These are phyloP conservation scores for Scenedesmus sp. DNA, from an alignment of 163 green algal genomes.

Conservation along the genomic window DNA sequence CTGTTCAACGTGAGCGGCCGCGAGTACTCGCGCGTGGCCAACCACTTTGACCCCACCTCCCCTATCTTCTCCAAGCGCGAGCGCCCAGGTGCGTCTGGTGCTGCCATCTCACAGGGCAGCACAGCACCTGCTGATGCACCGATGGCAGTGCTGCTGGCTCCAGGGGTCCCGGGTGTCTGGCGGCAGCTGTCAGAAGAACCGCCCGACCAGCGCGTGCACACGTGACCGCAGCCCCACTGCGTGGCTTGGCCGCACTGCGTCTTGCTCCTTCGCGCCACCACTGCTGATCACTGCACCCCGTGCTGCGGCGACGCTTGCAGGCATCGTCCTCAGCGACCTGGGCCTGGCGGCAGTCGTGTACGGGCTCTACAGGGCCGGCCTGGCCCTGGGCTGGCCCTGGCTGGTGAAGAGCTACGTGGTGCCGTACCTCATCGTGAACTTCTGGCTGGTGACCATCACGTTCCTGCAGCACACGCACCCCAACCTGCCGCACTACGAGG, in stretches of 20 bases:
- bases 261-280: too few relatives aligned
- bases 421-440: slow-evolving; percentile 92
- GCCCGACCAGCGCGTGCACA: too few relatives aligned
- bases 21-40: slow-evolving; percentile 78
- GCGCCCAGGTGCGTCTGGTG: slow-evolving; percentile 81
- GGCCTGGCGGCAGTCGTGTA: slow-evolving; percentile 68
- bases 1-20: slow-evolving; percentile 79
- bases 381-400: slow-evolving; percentile 71
- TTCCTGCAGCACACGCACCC: slow-evolving; percentile 95
- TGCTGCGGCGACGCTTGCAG: too few relatives aligned
- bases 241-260: too few relatives aligned
- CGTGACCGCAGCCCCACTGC: too few relatives aligned
- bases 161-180: too few relatives aligned
- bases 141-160: too few relatives aligned
- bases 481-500: slow-evolving; percentile 88
- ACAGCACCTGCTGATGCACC: too few relatives aligned
- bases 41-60: slow-evolving; percentile 92
- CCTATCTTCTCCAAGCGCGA: slow-evolving; percentile 93
- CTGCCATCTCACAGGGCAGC: too few relatives aligned
- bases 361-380: slow-evolving; percentile 56
- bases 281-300: too few relatives aligned
- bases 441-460: slow-evolving; percentile 95
- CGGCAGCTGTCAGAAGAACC: too few relatives aligned
- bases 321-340: slow-evolving; percentile 40
- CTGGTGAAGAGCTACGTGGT: slow-evolving; percentile 89